Evolutionary conservation across 2,329 filamentous ascomycete genomes (phyloP), one percentile per base, ranked within the genome.

Genomic region (Epichloe sp.): DNA sequence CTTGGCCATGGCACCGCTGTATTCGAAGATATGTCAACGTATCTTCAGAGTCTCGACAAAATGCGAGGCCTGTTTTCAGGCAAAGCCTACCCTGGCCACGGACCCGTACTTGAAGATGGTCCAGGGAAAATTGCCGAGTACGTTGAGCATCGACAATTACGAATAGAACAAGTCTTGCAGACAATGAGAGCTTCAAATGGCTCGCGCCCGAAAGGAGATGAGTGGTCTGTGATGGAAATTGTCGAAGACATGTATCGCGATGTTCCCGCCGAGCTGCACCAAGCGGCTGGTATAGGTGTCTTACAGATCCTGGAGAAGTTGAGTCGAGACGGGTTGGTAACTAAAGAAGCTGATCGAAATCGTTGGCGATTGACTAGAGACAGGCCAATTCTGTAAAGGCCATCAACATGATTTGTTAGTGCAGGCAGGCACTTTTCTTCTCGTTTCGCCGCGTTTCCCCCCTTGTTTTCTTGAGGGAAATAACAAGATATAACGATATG

Each of bases 211-310:
- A 15, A 19, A 17, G 53, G 45, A 23, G 53, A 68, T 52, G 64
- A 66, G 0, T 88, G 85, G 86, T 79, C 77, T 6, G 75, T 81
- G 8, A 83, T 88, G 77, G 87, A 91, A 53, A 73, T 97, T 56
- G 91, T 96, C n/a, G 86, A 85, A 66, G 71, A 86, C 35, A 88
- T 98, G 36, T 98, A 98, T 65, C 77, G 75, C 49, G 82, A 88
- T 59, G 83, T 95, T 21, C 83, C 86, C 0, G 80, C 86, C 63
- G 80, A 75, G 60, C 71, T 97, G 57, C 86, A 90, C 66, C 63
- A 75, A 11, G 83, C 90, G 8, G 93, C 93, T 0, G 81, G 86
- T 55, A 75, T 77, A 41, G 89, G 90, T 1, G 73, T 96, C 6
- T 54, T 83, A 55, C 86, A 91, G 69, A 85, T 97, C 50, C 66